These are phyloP conservation scores for Candida jianshihensis DNA, from an alignment of 805 yeast species.

Conservation along the genomic window DNA sequence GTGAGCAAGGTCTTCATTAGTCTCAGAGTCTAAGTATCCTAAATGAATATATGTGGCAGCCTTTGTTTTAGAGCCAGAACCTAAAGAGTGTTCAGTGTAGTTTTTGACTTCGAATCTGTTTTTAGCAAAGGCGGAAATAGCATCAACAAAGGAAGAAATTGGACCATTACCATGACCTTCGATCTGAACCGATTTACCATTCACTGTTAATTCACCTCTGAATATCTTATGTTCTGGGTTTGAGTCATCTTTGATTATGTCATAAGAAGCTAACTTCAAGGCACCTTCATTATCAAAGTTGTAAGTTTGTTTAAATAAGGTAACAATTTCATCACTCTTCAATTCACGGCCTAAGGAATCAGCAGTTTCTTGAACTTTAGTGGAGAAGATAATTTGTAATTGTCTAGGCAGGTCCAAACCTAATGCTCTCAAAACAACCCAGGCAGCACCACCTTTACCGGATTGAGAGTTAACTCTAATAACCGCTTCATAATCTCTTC, in stretches of 20 bases:
- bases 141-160: conserved; percentile 65
- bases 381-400: conserved; percentile 62
- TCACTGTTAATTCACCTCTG: conserved; percentile 33
- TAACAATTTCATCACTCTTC: conserved; percentile 56
- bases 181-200: conserved; percentile 28
- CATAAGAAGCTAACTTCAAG: conserved; percentile 35
- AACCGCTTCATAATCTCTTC: conserved; percentile 75
- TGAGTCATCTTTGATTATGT: conserved; percentile 25
- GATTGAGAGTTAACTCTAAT: conserved; percentile 80
- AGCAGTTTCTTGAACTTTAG: conserved; percentile 56
- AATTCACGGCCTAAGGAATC: conserved; percentile 65
- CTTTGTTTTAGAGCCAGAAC: conserved; percentile 61
- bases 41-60: conserved; percentile 72
- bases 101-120: conserved; percentile 54
- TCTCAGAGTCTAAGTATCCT: conserved; percentile 37
- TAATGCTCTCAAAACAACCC: conserved; percentile 65
- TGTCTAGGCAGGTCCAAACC: conserved; percentile 71
- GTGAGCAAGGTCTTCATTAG: conserved; percentile 32
- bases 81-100: conserved; percentile 69
- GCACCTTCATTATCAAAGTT: conserved; percentile 35
- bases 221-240: conserved; percentile 36
- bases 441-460: conserved; percentile 87
- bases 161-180: conserved; percentile 74
- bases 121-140: conserved; percentile 46
- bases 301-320: conserved; percentile 49